These are phyloP conservation scores for Trametes hirsuta DNA, from an alignment of 1,284 basidiomycete species.

Conservation along the genomic window DNA sequence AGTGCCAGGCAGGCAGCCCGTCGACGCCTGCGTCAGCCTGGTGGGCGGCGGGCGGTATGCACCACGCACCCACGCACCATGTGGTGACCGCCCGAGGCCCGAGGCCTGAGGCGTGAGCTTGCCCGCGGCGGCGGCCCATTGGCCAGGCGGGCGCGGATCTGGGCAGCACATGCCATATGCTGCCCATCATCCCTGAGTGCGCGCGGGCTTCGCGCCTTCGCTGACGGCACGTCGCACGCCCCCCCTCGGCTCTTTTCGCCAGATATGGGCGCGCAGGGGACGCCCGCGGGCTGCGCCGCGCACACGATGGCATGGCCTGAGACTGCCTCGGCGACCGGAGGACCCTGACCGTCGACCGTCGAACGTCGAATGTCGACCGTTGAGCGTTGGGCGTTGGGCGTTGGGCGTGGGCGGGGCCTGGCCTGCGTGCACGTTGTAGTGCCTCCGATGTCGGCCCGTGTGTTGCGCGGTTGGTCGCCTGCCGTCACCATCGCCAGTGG, in stretches of 20 bases:
- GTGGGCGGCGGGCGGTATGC: background rate
- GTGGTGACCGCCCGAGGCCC: background rate
- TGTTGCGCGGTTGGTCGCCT: no score
- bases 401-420: no score
- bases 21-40: background rate
- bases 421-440: no score
- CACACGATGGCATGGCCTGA: background rate
- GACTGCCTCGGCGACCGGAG: background rate
- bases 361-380: no score
- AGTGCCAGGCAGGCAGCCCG: background rate
- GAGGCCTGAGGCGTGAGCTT: background rate
- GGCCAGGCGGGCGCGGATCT: background rate
- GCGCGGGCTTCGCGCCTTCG: conserved; percentile 2
- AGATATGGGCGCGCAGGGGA: background rate
- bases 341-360: conserved; percentile 1
- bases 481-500: no score
- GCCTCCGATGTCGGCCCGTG: no score
- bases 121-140: background rate
- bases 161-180: conserved; percentile 16
- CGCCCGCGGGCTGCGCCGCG: background rate
- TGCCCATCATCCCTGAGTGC: conserved; percentile 19
- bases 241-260: background rate
- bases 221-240: conserved; percentile 7
- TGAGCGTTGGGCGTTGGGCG: no score
- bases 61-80: background rate